A percentile compares a stretch with the other conserved stretches of the same genome.
Conservation (phyloP, 768 basidiomycete genomes). For the Suillus variegatus region DNA sequence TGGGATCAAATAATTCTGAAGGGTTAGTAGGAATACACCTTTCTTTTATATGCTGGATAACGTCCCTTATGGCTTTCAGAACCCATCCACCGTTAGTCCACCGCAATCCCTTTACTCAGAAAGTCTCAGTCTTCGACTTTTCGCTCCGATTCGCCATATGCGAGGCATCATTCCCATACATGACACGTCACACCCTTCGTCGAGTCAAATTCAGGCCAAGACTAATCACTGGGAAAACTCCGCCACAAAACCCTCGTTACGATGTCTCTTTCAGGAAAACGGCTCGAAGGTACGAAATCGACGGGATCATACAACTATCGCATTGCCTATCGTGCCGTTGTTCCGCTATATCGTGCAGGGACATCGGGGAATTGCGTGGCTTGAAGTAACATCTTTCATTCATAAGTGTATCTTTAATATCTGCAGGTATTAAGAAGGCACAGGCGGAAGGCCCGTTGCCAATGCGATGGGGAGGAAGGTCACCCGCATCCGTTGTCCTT, state of each 20-base stretch:
- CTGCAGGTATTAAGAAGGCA: slow-evolving; percentile 6
- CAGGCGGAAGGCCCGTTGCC: slow-evolving; percentile 24
- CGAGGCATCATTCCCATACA: no score
- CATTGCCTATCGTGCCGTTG: neutral
- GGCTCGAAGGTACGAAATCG: neutral
- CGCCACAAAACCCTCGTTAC: neutral
- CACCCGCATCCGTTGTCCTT: neutral
- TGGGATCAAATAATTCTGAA: no score
- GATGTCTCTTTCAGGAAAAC: neutral
- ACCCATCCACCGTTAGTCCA: no score
- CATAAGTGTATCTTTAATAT: neutral
- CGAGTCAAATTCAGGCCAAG: no score
- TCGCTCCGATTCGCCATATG: no score
- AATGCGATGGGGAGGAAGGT: slow-evolving; percentile 41
- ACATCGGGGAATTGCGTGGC: neutral
- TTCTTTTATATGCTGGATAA: no score
- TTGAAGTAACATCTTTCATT: neutral
- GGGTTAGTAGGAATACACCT: no score
- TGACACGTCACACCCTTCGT: no score
- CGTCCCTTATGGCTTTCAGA: no score
- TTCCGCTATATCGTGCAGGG: neutral
- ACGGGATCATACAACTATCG: neutral
- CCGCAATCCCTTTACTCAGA: no score
- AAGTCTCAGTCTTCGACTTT: no score
- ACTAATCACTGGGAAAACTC: neutral